Conservation (phyloP, 1,284 basidiomycete genomes). For the Mycena sp. region DNA sequence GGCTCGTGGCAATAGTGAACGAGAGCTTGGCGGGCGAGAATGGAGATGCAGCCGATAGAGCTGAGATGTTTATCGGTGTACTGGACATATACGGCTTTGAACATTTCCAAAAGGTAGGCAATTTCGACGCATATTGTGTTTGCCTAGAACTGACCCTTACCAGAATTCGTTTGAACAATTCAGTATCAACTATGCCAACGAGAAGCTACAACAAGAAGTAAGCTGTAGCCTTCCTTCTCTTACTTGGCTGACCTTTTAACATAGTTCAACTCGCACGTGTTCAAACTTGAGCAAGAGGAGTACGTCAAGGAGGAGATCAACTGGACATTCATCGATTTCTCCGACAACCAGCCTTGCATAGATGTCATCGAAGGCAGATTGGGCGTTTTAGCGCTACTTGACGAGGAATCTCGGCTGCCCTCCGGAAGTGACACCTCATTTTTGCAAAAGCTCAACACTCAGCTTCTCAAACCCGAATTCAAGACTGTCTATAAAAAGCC, state of each 20-base stretch:
- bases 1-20: constrained; percentile 97
- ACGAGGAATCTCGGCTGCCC: constrained; percentile 98
- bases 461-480: constrained; percentile 87
- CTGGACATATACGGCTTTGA: constrained; percentile 98
- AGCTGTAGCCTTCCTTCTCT: constrained; percentile 19
- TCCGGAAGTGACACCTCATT: constrained; percentile 94
- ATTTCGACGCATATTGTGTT: neutral
- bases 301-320: constrained; percentile 98
- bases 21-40: constrained; percentile 93
- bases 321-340: constrained; percentile 99
- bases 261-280: constrained; percentile 97
- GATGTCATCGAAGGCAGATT: constrained; percentile 98
- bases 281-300: constrained; percentile 99
- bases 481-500: constrained; percentile 97
- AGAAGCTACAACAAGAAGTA: constrained; percentile 96
- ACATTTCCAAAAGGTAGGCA: constrained; percentile 88
- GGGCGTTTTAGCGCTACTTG: constrained; percentile 93
- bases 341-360: constrained; percentile 98
- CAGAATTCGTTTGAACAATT: constrained; percentile 99
- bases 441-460: constrained; percentile 92
- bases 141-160: constrained; percentile 16
- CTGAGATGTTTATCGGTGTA: constrained; percentile 99
- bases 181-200: constrained; percentile 99
- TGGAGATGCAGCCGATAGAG: constrained; percentile 84
- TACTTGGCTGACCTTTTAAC: constrained; percentile 28